A percentile compares a stretch with the other conserved stretches of the same genome.
phyloP scores from a whole-genome alignment of 176 grass and related monocot species.

The Oryza punctata region DNA sequence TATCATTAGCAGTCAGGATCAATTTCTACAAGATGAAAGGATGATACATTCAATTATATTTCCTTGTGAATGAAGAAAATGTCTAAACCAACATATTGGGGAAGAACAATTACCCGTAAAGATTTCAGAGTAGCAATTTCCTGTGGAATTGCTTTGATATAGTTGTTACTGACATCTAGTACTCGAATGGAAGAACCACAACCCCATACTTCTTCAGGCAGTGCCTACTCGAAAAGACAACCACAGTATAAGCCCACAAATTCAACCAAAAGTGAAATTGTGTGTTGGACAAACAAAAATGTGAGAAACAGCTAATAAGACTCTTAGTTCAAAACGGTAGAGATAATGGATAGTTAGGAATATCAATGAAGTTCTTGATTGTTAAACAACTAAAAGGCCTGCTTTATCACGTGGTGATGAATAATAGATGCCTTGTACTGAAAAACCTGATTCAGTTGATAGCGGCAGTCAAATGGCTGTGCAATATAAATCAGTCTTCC shows the following conservation, averaged over 20 bases:
- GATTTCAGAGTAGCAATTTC: slow-evolving; percentile 68
- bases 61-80: slow-evolving; percentile 30
- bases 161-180: slow-evolving; percentile 72
- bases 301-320: neutral
- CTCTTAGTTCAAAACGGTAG: neutral
- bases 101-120: slow-evolving; percentile 65
- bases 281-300: neutral
- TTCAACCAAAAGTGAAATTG: neutral
- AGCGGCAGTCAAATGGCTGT: neutral
- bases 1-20: slow-evolving; percentile 76
- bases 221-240: slow-evolving; percentile 46
- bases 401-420: slow-evolving; percentile 18
- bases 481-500: neutral
- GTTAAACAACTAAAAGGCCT: neutral
- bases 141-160: slow-evolving; percentile 67
- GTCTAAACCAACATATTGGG: neutral
- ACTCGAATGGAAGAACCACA: slow-evolving; percentile 73
- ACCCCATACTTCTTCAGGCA: slow-evolving; percentile 91
- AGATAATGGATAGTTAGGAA: slow-evolving; percentile 5
- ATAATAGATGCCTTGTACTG: neutral
- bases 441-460: slow-evolving; percentile 4
- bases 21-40: slow-evolving; percentile 73
- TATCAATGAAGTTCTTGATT: neutral
- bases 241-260: slow-evolving; percentile 5
- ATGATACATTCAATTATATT: slow-evolving; percentile 34